Evolutionary conservation across 106 monocot species (phyloP).

Genomic region (Iris macrosiphon): DNA sequence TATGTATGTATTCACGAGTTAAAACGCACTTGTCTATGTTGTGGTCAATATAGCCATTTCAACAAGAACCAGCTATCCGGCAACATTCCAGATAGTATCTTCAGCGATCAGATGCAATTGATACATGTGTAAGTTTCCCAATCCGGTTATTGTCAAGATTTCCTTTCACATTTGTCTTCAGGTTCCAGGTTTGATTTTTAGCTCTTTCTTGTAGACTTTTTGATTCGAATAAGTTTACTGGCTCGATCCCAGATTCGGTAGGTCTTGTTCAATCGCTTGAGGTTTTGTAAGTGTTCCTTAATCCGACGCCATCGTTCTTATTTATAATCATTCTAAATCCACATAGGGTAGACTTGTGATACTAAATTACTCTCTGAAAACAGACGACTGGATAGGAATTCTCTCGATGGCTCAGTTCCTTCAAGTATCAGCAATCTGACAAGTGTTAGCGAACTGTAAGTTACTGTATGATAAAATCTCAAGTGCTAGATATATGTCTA

Average conservation of each 20-base stretch:
- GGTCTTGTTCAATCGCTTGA: conserved; percentile 27
- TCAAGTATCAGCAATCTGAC: conserved; percentile 40
- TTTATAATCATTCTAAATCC: background rate
- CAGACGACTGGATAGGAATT: conserved; percentile 63
- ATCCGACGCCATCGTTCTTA: background rate
- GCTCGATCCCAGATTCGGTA: conserved; percentile 42
- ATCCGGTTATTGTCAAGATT: background rate
- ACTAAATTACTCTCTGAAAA: background rate
- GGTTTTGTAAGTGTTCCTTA: conserved; percentile 46
- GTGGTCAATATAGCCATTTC: conserved; percentile 23
- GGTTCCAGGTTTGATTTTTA: background rate
- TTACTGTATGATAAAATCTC: background rate
- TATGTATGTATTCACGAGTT: background rate
- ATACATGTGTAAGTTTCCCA: conserved; percentile 44
- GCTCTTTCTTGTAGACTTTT: conserved; percentile 34
- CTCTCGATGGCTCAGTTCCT: conserved; percentile 42
- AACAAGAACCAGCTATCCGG: conserved; percentile 34
- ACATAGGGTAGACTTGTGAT: background rate
- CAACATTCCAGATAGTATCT: conserved; percentile 20
- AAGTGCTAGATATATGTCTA: background rate
- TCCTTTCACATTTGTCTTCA: background rate
- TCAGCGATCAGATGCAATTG: conserved; percentile 18
- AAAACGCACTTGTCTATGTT: background rate
- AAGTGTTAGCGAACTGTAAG: conserved; percentile 43
- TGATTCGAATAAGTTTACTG: conserved; percentile 42